Evolutionary conservation across 2,329 filamentous ascomycete species (phyloP).

Genomic region (Xylaria digitata): DNA sequence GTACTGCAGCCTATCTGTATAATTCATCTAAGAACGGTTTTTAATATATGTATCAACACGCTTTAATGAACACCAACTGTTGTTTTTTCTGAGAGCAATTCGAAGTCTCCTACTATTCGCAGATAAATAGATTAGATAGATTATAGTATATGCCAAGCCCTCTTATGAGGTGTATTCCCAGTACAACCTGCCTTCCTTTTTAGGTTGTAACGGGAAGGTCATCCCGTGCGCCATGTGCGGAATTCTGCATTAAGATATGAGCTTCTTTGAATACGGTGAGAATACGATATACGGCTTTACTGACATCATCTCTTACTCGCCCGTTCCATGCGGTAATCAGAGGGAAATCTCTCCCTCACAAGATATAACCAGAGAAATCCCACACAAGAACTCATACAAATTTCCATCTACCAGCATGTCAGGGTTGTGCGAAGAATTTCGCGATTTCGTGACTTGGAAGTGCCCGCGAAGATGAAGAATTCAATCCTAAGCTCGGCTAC

Average conservation of each 20-base stretch:
- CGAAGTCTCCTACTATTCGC: not conserved
- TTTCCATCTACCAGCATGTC: not conserved
- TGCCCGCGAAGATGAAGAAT: no score
- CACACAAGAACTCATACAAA: not conserved
- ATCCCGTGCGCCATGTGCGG: not conserved
- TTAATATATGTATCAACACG: not conserved
- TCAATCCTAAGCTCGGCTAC: no score
- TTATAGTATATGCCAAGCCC: no score
- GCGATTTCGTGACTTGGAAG: no score
- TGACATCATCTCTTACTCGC: not conserved
- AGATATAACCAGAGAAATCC: not conserved
- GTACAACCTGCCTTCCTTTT: not conserved
- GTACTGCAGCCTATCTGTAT: not conserved
- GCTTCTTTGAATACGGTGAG: not conserved
- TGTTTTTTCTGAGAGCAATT: not conserved
- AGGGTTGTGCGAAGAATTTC: not conserved
- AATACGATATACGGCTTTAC: not conserved
- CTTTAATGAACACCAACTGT: not conserved
- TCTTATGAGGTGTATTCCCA: not conserved
- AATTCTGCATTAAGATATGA: not conserved
- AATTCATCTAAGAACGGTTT: not conserved
- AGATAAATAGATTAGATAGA: not conserved
- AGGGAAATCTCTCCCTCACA: not conserved
- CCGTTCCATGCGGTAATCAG: not conserved
- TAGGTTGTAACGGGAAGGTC: not conserved